Percentiles rank a stretch among this genome's conserved stretches.
These are phyloP conservation scores for cucumber (Cucumis sativus) DNA, from an alignment of 306 rosid species.

Conservation along the genomic window DNA sequence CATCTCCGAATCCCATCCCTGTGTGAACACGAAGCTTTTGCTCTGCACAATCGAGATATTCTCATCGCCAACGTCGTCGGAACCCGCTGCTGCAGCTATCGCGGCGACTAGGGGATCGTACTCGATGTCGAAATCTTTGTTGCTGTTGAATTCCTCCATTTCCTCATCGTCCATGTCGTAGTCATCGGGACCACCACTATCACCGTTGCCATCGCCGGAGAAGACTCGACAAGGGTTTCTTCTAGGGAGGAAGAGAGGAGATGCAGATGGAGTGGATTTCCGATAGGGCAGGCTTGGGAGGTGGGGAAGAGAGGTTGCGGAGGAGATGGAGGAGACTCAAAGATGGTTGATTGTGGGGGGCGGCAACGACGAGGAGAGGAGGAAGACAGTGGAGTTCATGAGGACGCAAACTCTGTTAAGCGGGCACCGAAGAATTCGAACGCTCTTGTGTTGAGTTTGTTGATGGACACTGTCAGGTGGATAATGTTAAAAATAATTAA, in stretches of 20 bases:
- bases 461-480: not conserved
- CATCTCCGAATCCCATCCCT: slow-evolving; percentile 74
- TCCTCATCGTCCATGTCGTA: slow-evolving; percentile 84
- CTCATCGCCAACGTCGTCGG: slow-evolving; percentile 16
- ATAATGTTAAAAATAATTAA: not conserved
- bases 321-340: not conserved
- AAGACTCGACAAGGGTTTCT: slow-evolving; percentile 40
- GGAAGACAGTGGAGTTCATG: slow-evolving; percentile 4
- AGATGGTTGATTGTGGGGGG: not conserved
- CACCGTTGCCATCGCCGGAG: slow-evolving; percentile 58
- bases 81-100: slow-evolving; percentile 7
- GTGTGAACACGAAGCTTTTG: slow-evolving; percentile 55
- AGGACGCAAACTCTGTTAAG: not conserved
- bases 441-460: not conserved
- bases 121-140: slow-evolving; percentile 87
- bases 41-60: slow-evolving; percentile 52
- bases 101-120: slow-evolving; percentile 39
- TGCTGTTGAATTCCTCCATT: slow-evolving; percentile 77
- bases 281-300: slow-evolving; percentile 14
- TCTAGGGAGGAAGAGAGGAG: slow-evolving; percentile 7
- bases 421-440: not conserved
- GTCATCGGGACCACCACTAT: slow-evolving; percentile 49
- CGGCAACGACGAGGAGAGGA: not conserved
- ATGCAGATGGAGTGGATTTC: slow-evolving; percentile 16
- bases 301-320: not conserved